Evolutionary conservation across 2,329 filamentous ascomycete species (phyloP).

Genomic region (Colletotrichum echinochloae): DNA sequence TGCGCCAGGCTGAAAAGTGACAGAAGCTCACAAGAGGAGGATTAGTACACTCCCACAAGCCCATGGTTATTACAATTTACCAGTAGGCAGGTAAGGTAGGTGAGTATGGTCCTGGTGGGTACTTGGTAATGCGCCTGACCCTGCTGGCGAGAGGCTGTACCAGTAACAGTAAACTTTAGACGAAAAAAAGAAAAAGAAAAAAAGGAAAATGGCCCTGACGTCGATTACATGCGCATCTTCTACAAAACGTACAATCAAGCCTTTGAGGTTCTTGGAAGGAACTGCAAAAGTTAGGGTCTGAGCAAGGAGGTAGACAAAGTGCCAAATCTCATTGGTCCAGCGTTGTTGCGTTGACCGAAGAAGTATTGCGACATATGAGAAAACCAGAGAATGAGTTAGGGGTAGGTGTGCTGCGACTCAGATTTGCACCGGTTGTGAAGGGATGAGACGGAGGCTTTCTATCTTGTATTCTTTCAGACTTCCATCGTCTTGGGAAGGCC

Average conservation of each 20-base stretch:
- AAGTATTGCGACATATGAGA: neutral
- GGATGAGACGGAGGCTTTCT: neutral
- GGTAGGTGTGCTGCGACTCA: neutral
- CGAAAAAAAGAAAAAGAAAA: neutral
- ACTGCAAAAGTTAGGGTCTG: neutral
- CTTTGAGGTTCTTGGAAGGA: neutral
- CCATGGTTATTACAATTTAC: neutral
- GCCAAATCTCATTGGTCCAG: neutral
- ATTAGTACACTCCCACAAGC: neutral
- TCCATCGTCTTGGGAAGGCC: neutral
- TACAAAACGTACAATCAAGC: neutral
- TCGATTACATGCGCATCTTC: neutral
- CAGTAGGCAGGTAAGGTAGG: too few species aligned
- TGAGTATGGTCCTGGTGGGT: neutral
- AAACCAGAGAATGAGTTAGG: neutral
- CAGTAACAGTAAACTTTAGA: neutral
- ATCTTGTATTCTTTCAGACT: constrained; percentile 3
- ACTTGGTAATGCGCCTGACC: neutral
- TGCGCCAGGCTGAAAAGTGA: neutral
- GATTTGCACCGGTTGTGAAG: neutral
- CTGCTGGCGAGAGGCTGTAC: neutral
- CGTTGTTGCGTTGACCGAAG: neutral
- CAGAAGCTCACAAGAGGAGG: neutral
- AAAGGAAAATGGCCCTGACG: neutral
- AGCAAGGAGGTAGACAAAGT: neutral